phyloP scores from a whole-genome alignment of 139 green algal species.

The Asterochloris erici region DNA sequence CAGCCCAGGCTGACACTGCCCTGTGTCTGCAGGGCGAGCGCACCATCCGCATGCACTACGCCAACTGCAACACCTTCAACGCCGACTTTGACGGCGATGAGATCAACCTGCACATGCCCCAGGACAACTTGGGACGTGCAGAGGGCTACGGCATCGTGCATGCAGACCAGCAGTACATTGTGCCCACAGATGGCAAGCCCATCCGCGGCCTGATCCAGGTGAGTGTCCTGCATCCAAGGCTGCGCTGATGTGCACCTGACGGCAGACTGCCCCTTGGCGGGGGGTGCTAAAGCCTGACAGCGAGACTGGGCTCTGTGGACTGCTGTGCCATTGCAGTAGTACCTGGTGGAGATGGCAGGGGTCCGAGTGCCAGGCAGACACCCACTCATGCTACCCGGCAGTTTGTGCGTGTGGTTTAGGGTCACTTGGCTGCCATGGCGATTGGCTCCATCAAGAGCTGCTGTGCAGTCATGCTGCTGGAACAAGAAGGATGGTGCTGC shows the following conservation, averaged over 20 bases:
- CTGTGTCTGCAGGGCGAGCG: constrained; percentile 72
- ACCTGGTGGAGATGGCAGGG: too few species aligned
- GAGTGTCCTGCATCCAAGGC: background rate
- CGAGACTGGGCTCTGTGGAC: too few species aligned
- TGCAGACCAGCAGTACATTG: constrained; percentile 93
- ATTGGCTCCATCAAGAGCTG: too few species aligned
- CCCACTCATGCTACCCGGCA: too few species aligned
- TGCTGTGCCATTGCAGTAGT: too few species aligned
- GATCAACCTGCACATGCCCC: constrained; percentile 98
- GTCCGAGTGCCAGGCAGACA: too few species aligned
- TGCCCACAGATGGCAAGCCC: constrained; percentile 93
- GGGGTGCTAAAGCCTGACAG: too few species aligned
- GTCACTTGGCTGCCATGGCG: too few species aligned
- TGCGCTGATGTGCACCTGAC: background rate
- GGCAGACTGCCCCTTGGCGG: background rate
- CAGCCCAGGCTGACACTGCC: too few species aligned
- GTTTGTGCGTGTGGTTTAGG: too few species aligned
- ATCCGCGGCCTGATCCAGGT: constrained; percentile 91
- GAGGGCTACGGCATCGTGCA: constrained; percentile 95
- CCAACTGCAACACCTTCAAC: constrained; percentile 97
- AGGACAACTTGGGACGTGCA: constrained; percentile 81
- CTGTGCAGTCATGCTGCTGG: too few species aligned
- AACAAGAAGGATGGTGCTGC: too few species aligned
- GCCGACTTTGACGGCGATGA: constrained; percentile 99
- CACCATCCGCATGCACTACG: constrained; percentile 98